These are phyloP conservation scores for Omphalea diandra DNA, from an alignment of 441 rosid species.

Conservation along the genomic window DNA sequence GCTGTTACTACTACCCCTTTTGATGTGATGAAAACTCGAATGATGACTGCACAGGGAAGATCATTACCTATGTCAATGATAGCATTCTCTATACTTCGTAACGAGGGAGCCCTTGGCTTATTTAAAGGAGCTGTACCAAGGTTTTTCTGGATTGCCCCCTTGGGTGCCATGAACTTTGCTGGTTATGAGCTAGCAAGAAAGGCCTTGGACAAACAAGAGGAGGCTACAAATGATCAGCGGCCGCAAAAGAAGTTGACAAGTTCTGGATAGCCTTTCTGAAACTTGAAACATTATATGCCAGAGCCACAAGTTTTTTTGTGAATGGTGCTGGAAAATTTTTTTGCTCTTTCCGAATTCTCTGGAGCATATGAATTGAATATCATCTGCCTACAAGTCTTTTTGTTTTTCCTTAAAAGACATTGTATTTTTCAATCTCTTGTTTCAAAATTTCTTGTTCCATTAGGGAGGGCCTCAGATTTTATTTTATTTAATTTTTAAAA, in stretches of 20 bases:
- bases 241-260: slow-evolving; percentile 39
- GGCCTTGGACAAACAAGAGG: slow-evolving; percentile 73
- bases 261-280: slow-evolving; percentile 30
- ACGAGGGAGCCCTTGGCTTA: slow-evolving; percentile 88
- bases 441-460: not conserved
- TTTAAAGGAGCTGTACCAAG: slow-evolving; percentile 95
- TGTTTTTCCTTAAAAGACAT: not conserved
- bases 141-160: slow-evolving; percentile 98
- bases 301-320: slow-evolving; percentile 20
- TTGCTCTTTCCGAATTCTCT: slow-evolving; percentile 18
- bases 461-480: slow-evolving; percentile 11
- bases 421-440: not conserved
- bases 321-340: slow-evolving; percentile 36
- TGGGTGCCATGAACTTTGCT: slow-evolving; percentile 99
- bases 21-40: slow-evolving; percentile 97
- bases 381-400: slow-evolving; percentile 45
- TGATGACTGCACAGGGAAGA: slow-evolving; percentile 93
- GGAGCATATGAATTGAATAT: slow-evolving; percentile 25
- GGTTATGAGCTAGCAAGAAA: slow-evolving; percentile 93
- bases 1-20: slow-evolving; percentile 90
- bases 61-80: slow-evolving; percentile 75
- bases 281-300: not conserved
- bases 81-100: slow-evolving; percentile 64
- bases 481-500: slow-evolving; percentile 16
- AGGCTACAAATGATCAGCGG: slow-evolving; percentile 27